These are phyloP conservation scores for Emmonsiellopsis sp. DNA, from an alignment of 2,329 filamentous ascomycete genomes.

Conservation along the genomic window DNA sequence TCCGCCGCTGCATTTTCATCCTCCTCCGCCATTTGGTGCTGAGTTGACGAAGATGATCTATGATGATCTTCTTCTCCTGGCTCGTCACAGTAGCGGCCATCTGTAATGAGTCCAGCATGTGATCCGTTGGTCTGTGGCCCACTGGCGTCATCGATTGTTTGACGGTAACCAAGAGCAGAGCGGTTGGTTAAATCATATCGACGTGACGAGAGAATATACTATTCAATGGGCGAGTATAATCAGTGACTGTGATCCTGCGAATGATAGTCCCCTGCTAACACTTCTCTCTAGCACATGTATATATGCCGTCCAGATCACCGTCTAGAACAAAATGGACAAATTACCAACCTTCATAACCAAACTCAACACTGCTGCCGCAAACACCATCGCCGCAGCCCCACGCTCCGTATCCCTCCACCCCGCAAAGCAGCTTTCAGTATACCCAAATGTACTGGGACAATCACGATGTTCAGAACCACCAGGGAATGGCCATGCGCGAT, in stretches of 20 bases:
- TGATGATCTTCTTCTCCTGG: background rate
- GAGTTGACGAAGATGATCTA: background rate
- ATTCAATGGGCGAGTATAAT: background rate
- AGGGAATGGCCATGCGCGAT: conserved; percentile 8
- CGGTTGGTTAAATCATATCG: background rate
- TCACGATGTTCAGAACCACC: conserved; percentile 1
- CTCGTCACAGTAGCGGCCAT: background rate
- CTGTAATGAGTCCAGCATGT: background rate
- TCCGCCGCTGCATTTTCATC: too few relatives aligned
- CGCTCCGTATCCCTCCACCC: conserved; percentile 3
- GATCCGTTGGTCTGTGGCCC: background rate
- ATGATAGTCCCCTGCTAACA: too few relatives aligned
- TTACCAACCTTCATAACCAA: conserved; percentile 1
- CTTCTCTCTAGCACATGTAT: too few relatives aligned
- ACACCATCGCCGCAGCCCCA: conserved; percentile 5
- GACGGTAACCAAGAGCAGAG: background rate
- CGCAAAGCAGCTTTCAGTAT: conserved; percentile 5
- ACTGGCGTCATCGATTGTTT: background rate
- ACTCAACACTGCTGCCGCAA: conserved; percentile 4
- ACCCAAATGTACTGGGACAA: conserved; percentile 4
- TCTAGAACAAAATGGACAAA: background rate
- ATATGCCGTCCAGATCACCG: too few relatives aligned
- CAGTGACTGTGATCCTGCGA: background rate
- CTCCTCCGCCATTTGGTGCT: background rate
- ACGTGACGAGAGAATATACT: background rate